Evolutionary conservation across 768 basidiomycete species (phyloP), one percentile per base, ranked within the genome.

Genomic region (Phanerochaete sordida): DNA sequence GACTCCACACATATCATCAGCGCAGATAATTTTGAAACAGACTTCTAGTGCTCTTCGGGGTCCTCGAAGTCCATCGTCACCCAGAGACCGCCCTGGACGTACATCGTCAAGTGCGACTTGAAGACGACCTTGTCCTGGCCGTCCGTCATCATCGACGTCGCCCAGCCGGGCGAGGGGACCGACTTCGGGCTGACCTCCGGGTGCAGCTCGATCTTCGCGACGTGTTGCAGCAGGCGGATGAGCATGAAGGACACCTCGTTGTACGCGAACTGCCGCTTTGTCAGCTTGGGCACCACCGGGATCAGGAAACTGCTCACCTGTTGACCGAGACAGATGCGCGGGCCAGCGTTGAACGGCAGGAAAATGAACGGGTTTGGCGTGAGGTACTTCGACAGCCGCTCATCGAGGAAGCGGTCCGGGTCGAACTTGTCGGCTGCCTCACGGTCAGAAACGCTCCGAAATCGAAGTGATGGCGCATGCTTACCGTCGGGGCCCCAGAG

Each of bases 401-500:
- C 80, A 61, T 89, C 87, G 43, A 89, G 68, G 77, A 87, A 88
- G 1, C 87, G 77, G 60, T 87, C 83, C 0, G 87, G 87, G 65
- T 88, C 87, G 62, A 88, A 90, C 58, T 72, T 63, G 2, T 79
- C 68, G n/a, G 85, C 84, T 85, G 50, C 9, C 21, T n/a, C 15
- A n/a, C 35, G 31, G 54, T 16, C 45, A 52, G 23, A 27, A 31
- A n/a, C 15, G 39, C 52, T 35, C 1, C 23, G 21, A 26, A 11
- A 21, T 0, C 58, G 13, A n/a, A 31, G 16, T 7, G 28, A 12
- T 28, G 12, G 23, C 15, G 45, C 2, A 53, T 13, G 24, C 74
- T 4, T 63, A 85, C 85, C 86, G 66, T 87, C 85, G 1, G 85
- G 84, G 0, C 87, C 87, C 87, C 87, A 88, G 5, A 85, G 76